Base-by-base conservation (phyloP, 2,329 filamentous ascomycete genomes). In the Apiospora koreana region DNA sequence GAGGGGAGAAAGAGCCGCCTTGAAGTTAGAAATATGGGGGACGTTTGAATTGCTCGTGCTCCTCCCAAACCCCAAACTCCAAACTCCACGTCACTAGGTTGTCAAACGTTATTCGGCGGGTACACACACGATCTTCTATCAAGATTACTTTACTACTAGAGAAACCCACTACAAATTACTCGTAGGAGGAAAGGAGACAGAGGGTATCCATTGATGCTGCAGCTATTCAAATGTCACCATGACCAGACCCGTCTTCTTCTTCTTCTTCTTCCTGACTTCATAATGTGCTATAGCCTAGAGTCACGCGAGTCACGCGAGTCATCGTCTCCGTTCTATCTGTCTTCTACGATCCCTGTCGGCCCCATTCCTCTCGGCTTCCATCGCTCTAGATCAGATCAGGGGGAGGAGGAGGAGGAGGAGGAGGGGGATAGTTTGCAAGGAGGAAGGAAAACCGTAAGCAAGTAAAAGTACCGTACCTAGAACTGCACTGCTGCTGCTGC, bases 1-100 rank as follows among this genome's bases (percentile, higher is more conserved):
- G 31, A 38, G 54, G 54, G 21, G 54, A 16, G 46, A n/a, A 45
- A 21, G 31, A n/a, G 31, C 31, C 54, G 54, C 54, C 28, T 31
- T 62, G 54, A 62, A 62, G 54, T 62, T 38, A 62, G 54, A 62
- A 62, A n/a, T 62, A 62, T 62, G 35, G n/a, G 50, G 50, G 50
- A 58, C 28, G 50, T n/a, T 35, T 16, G 38, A 41, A 5, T 38
- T n/a, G n/a, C n/a, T 38, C 6, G 23, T 58, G 12, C 31, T 18
- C 23, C 25, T 31, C 48, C 48, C 48, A 18, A 62, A 31, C 54
- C 38, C 54, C 54, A 62, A 62, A 31, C 54, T 62, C 54, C 54
- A 62, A 62, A 31, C 54, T 62, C 54, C 54, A 62, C 54, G 54
- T 38, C 54, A 62, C 54, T 35, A n/a, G 50, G 25, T 62, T 62